Evolutionary conservation across 257 asterid species (phyloP).

Genomic region (Primulina eburnea): DNA sequence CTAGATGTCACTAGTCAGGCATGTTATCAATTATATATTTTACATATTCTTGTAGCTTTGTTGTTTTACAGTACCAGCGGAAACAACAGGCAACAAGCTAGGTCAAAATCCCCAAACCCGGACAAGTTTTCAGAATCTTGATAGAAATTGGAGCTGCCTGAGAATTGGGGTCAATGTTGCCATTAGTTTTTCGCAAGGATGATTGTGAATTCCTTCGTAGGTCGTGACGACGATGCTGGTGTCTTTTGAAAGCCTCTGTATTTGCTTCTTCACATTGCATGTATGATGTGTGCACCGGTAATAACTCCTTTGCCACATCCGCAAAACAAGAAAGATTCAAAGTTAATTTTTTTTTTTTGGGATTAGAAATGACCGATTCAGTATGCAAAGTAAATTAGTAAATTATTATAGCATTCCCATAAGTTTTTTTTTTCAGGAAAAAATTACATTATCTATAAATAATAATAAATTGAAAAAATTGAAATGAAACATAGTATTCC

Average conservation of each 20-base stretch:
- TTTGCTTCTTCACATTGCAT: constrained; percentile 95
- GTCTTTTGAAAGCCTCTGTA: constrained; percentile 83
- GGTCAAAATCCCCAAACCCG: not conserved
- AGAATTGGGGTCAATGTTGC: constrained; percentile 86
- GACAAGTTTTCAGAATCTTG: constrained; percentile 52
- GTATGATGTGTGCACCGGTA: constrained; percentile 96
- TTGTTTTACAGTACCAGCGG: not conserved
- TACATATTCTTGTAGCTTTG: not conserved
- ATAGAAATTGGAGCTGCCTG: constrained; percentile 89
- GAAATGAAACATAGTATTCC: too few relatives aligned
- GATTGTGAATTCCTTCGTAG: constrained; percentile 88
- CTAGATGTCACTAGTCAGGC: not conserved
- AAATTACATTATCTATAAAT: too few relatives aligned
- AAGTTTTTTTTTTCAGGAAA: too few relatives aligned
- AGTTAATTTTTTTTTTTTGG: too few relatives aligned
- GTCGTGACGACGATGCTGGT: constrained; percentile 79
- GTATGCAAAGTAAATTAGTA: too few relatives aligned
- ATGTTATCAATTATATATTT: not conserved
- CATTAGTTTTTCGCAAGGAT: constrained; percentile 91
- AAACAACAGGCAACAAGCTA: not conserved
- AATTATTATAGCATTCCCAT: too few relatives aligned
- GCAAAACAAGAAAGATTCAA: constrained; percentile 11
- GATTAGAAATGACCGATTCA: too few relatives aligned
- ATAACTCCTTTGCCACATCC: constrained; percentile 65
- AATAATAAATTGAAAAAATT: too few relatives aligned